phyloP scores from a whole-genome alignment of 2,329 filamentous ascomycete species.

The Fusarium sp. region DNA sequence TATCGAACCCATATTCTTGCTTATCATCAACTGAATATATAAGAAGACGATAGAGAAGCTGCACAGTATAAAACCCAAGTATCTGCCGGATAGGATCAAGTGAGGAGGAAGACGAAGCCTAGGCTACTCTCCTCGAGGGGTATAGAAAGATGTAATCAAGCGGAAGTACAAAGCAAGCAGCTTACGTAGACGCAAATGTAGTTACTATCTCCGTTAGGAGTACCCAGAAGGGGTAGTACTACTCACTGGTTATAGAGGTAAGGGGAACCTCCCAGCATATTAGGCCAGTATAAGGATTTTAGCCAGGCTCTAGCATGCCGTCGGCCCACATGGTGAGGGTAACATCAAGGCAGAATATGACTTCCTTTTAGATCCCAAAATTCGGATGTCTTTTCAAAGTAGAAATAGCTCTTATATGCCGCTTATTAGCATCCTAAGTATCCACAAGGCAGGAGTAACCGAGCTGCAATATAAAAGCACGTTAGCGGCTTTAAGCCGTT shows the following conservation, averaged over 20 bases:
- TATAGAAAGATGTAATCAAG: background rate
- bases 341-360: background rate
- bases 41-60: background rate
- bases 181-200: background rate
- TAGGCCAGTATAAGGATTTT: background rate
- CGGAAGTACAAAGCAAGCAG: background rate
- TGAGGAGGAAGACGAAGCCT: too few relatives aligned
- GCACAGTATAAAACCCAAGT: background rate
- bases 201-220: background rate
- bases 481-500: background rate
- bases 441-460: background rate
- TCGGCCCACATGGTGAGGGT: background rate
- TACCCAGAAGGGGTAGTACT: background rate
- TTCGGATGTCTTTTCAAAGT: background rate
- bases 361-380: constrained; percentile 1
- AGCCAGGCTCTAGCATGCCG: background rate
- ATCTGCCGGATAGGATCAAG: background rate
- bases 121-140: too few relatives aligned
- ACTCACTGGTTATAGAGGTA: background rate
- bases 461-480: background rate
- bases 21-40: background rate
- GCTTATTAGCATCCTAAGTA: constrained; percentile 12
- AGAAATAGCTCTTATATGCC: constrained; percentile 1
- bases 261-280: background rate
- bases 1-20: background rate